Conservation (phyloP, 2,329 filamentous ascomycete species). For the Clarireedia sp. region DNA sequence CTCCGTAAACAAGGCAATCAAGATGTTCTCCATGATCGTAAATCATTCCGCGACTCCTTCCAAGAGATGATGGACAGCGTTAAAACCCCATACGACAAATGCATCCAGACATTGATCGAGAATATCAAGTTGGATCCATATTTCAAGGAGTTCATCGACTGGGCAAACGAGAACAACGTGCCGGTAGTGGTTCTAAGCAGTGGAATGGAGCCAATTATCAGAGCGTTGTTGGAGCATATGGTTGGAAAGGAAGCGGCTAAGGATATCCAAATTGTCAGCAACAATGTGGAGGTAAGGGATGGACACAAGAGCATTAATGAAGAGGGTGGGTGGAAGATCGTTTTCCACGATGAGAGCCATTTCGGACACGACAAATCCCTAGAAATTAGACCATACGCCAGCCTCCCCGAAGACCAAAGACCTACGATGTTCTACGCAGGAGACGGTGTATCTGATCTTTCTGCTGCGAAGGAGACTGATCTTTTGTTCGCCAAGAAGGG, state of each 20-base stretch:
- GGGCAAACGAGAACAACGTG: slow-evolving; percentile 72
- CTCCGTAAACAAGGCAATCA: slow-evolving; percentile 66
- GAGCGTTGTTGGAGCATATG: slow-evolving; percentile 69
- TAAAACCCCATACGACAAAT: slow-evolving; percentile 70
- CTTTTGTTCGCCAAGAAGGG: slow-evolving; percentile 89
- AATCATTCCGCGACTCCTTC: slow-evolving; percentile 80
- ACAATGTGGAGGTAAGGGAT: slow-evolving; percentile 59
- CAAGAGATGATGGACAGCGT: slow-evolving; percentile 87
- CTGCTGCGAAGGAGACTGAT: slow-evolving; percentile 86
- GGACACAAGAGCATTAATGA: slow-evolving; percentile 66
- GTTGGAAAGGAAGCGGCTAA: slow-evolving; percentile 65
- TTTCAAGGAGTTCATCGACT: slow-evolving; percentile 82
- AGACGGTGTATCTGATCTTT: slow-evolving; percentile 87
- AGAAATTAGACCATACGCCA: slow-evolving; percentile 80
- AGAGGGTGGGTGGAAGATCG: slow-evolving; percentile 77
- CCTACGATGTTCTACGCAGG: slow-evolving; percentile 91
- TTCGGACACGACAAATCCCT: slow-evolving; percentile 97
- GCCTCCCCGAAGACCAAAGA: slow-evolving; percentile 57
- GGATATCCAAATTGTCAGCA: slow-evolving; percentile 85
- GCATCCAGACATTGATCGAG: slow-evolving; percentile 66
- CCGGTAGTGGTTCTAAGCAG: slow-evolving; percentile 87
- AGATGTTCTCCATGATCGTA: slow-evolving; percentile 63
- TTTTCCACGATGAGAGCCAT: slow-evolving; percentile 75
- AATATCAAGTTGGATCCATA: slow-evolving; percentile 85
- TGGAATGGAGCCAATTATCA: slow-evolving; percentile 89